Base-by-base conservation (phyloP, 2,329 filamentous ascomycete species). In the Fusarium buxicola region DNA sequence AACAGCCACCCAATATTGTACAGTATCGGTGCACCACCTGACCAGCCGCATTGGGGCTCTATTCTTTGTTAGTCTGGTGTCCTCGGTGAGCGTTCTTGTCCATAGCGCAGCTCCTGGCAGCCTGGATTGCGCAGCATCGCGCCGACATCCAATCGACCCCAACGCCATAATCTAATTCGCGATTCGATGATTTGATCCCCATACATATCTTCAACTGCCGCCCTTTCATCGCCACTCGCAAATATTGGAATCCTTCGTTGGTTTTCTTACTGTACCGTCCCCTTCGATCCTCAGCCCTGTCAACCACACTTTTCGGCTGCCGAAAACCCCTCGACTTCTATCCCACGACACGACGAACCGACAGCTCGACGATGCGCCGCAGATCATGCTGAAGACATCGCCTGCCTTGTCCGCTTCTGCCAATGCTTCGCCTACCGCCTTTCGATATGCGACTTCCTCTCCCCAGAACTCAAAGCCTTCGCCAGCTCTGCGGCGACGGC, bases 301-400 rank as follows among this genome's bases (percentile, higher is more conserved):
- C 54, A 63, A 66, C 45, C 60, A 54, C 36, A 32, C 58, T 53
- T 41, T 54, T 56, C 50, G 47, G 57, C 62, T 40, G 27, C 35
- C 55, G 39, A 57, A 60, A 66, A 66, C 50, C 59, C 51, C 59
- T 64, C 55, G 50, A 56, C 40, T 46, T 47, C 28, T 15, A 27
- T 47, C 18, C 27, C 43, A 52, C 61, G 51, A 55, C 43, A 54
- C 58, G 54, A 63, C 58, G 61, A 64, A 53, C 43, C 58, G 47
- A 67, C 45, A 54, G 48, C 63, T 60, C 28, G 74, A 83, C 76
- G 74, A 83, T 81, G 81, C 76, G 76, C 75, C 76, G 76, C 76
- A 76, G 78, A 84, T 76, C 80, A 86, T 86, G 84, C 81, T 86
- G 81, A 84, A 83, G 75, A 84, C 82, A 72, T 86, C 84, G 71